phyloP scores from a whole-genome alignment of 108 stramenopile genomes.

The Skeletonema potamos region DNA sequence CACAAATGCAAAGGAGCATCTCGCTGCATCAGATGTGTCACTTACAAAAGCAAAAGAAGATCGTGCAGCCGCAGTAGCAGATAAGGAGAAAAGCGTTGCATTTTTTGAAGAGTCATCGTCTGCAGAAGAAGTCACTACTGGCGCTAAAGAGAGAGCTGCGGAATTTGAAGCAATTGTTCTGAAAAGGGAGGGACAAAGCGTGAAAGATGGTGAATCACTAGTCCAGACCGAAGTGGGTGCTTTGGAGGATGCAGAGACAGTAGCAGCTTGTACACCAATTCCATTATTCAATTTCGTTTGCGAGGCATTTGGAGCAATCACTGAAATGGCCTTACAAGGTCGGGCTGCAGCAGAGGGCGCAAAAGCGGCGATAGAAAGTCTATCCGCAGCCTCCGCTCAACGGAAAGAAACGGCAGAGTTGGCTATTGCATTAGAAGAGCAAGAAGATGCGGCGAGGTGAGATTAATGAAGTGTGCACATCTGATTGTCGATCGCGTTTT shows the following conservation, averaged over 20 bases:
- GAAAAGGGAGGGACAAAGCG: conserved; percentile 7
- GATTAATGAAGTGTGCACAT: neutral
- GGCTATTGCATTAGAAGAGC: neutral
- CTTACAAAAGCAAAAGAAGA: conserved; percentile 2
- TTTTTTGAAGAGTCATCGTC: conserved; percentile 10
- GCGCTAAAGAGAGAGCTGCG: conserved; percentile 8
- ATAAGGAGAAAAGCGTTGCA: conserved; percentile 7
- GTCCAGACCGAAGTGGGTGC: conserved; percentile 13
- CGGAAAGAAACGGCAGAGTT: conserved; percentile 19
- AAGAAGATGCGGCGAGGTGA: conserved; percentile 19
- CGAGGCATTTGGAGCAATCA: conserved; percentile 32
- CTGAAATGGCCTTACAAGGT: conserved; percentile 17
- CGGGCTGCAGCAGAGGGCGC: conserved; percentile 30
- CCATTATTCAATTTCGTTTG: conserved; percentile 23
- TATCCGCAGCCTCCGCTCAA: conserved; percentile 10
- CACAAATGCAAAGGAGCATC: neutral
- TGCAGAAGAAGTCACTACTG: conserved; percentile 9
- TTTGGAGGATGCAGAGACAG: conserved; percentile 20
- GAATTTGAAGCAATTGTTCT: conserved; percentile 8
- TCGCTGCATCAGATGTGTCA: neutral
- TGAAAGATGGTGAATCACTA: conserved; percentile 27
- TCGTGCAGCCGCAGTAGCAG: neutral
- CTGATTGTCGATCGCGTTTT: neutral
- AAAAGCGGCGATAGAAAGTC: conserved; percentile 23
- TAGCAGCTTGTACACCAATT: conserved; percentile 25